Evolutionary conservation across 2,329 filamentous ascomycete genomes (phyloP), one percentile per base, ranked within the genome.

Genomic region (Lasiodiplodia gonubiensis): DNA sequence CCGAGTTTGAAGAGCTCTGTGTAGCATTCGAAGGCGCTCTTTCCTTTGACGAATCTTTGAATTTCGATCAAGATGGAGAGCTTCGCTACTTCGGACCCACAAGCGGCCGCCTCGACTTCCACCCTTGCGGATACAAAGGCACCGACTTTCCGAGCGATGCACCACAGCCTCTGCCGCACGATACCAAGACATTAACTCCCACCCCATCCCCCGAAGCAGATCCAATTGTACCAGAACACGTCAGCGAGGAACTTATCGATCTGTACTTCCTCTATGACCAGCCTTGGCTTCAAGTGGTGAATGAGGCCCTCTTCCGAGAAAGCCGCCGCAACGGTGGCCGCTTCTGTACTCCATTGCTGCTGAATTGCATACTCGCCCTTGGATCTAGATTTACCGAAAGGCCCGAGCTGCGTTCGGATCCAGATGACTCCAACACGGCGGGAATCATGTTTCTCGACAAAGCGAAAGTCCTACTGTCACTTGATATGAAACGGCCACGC

Each of bases 181-280:
- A 25, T 11, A 27, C 3, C 33, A 18, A 18, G 25, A 11, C 16
- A 12, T 46, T 10, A 10, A 23, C 14, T 21, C 18, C 21, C 14
- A 11, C 12, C 4, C 51, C 25, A 23, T 4, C 35, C 10, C 2
- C 21, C 4, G 49, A 70, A 51, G 53, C 67, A 23, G n/a, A 54
- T 53, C 18, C 55, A 23, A 46, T 57, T 30, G 37, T 59, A 27
- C 51, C 63, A 5, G 70, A 72, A 14, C 71, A 74, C 10, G 69
- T 79, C 0, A 70, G 74, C 54, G 69, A 71, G 14, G 72, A 79
- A 42, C 64, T 76, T 10, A 72, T 80, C 10, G 73, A 77, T 30
- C 60, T 79, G 1, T 80, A 78, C 61, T 80, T 80, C 53, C 69
- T 70, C 12, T 80, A 78, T 74, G 76, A 80, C 25, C 74, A 78